phyloP scores from a whole-genome alignment of 495 filamentous ascomycete species.

The Hypoxylon lienhwacheense region DNA sequence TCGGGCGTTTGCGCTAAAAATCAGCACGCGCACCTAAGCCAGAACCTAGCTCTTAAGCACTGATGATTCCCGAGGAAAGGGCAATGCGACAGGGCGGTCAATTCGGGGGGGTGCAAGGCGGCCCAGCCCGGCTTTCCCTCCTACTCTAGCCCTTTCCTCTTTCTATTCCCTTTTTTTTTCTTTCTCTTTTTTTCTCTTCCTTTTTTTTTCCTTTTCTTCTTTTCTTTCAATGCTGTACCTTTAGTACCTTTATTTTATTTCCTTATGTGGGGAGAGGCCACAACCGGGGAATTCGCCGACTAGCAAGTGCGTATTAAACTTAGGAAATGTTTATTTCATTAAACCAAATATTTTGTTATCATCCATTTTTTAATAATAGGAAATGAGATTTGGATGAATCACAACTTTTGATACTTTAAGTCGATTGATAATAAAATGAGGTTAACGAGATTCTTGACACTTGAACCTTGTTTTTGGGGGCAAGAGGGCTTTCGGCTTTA shows the following conservation, averaged over 20 bases:
- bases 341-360: not conserved
- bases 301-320: conserved; percentile 2
- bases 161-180: conserved; percentile 10
- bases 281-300: conserved; percentile 25
- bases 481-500: conserved; percentile 29
- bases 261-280: conserved; percentile 23
- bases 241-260: conserved; percentile 17
- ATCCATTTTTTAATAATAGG: not conserved
- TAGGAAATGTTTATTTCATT: not conserved
- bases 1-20: conserved; percentile 38
- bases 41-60: conserved; percentile 27
- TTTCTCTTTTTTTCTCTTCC: not conserved
- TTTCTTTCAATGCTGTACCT: not conserved
- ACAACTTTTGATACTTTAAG: not conserved
- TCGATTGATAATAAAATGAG: conserved; percentile 19
- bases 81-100: conserved; percentile 36
- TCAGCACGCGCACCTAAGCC: conserved; percentile 36
- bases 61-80: conserved; percentile 35
- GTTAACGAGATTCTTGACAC: conserved; percentile 27
- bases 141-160: not conserved
- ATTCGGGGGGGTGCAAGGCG: conserved; percentile 30
- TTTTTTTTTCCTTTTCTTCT: not conserved
- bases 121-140: conserved; percentile 32
- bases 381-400: not conserved
- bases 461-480: conserved; percentile 15